phyloP scores from a whole-genome alignment of 148 eudicot species.

The Rheum nobile region DNA sequence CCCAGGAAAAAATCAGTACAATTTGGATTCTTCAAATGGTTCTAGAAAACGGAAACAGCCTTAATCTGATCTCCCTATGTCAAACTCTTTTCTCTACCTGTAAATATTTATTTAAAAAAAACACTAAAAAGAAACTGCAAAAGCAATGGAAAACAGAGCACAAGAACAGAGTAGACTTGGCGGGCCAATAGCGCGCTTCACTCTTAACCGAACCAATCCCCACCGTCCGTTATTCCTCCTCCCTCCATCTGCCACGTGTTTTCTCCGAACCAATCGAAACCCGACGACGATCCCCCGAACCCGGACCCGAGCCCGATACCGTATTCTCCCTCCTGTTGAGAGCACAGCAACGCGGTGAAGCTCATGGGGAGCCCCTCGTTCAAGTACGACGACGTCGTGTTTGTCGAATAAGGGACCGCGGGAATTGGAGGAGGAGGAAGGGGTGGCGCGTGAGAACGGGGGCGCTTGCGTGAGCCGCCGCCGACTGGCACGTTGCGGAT shows the following conservation, averaged over 20 bases:
- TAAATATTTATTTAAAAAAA: too few species aligned
- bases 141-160: too few species aligned
- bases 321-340: neutral
- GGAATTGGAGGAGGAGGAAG: neutral
- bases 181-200: neutral
- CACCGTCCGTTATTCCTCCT: neutral
- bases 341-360: neutral
- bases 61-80: too few species aligned
- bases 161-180: too few species aligned
- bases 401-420: neutral
- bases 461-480: constrained; percentile 55
- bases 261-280: neutral
- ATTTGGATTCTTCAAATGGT: too few species aligned
- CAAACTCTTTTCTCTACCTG: too few species aligned
- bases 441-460: neutral
- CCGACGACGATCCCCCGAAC: neutral
- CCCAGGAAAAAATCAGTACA: too few species aligned
- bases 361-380: neutral
- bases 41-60: too few species aligned
- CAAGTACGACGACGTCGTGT: neutral
- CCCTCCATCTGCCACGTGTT: neutral
- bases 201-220: neutral
- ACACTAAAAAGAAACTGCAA: too few species aligned
- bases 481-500: constrained; percentile 81
- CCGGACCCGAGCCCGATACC: neutral